Conservation (phyloP, 2,329 filamentous ascomycete genomes). For the Daldinia sp. region DNA sequence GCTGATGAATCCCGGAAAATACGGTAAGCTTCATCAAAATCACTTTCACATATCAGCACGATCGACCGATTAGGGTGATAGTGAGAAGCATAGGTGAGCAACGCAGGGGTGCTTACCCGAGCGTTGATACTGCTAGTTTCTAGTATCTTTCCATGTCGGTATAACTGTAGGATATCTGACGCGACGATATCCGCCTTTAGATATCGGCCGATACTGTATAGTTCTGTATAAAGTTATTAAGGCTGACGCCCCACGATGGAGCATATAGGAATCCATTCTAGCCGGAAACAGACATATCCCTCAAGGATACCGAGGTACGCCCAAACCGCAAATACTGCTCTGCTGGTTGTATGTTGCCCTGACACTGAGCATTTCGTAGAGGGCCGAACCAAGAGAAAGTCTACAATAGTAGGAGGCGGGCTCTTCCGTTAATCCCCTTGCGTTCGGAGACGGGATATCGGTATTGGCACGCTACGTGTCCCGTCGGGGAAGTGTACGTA, state of each 20-base stretch:
- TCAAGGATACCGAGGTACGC: slow-evolving; percentile 19
- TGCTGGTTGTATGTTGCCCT: slow-evolving; percentile 4
- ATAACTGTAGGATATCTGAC: slow-evolving; percentile 26
- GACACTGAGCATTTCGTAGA: slow-evolving; percentile 12
- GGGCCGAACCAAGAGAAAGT: slow-evolving; percentile 5
- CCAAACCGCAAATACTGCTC: slow-evolving; percentile 11
- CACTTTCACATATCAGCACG: slow-evolving; percentile 15
- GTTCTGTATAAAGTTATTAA: slow-evolving; percentile 17
- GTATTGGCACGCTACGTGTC: slow-evolving; percentile 19
- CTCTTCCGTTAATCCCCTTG: slow-evolving; percentile 11
- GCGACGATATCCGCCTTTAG: slow-evolving; percentile 15
- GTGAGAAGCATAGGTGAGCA: slow-evolving; percentile 22
- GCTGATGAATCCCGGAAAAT: slow-evolving; percentile 40
- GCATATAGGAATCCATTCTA: slow-evolving; percentile 35
- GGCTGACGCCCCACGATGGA: slow-evolving; percentile 41
- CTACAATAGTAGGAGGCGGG: neutral
- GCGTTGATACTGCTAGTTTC: slow-evolving; percentile 7
- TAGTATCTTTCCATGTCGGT: slow-evolving; percentile 10
- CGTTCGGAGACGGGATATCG: slow-evolving; percentile 11
- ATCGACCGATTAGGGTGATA: slow-evolving; percentile 23
- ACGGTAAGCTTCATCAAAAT: slow-evolving; percentile 27
- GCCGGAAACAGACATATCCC: slow-evolving; percentile 29
- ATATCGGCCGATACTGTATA: slow-evolving; percentile 18
- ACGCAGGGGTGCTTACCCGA: slow-evolving; percentile 15
- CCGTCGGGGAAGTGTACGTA: slow-evolving; percentile 32